Evolutionary conservation across 768 basidiomycete species (phyloP), one percentile per base, ranked within the genome.

Genomic region (Cytidiella melzeri): DNA sequence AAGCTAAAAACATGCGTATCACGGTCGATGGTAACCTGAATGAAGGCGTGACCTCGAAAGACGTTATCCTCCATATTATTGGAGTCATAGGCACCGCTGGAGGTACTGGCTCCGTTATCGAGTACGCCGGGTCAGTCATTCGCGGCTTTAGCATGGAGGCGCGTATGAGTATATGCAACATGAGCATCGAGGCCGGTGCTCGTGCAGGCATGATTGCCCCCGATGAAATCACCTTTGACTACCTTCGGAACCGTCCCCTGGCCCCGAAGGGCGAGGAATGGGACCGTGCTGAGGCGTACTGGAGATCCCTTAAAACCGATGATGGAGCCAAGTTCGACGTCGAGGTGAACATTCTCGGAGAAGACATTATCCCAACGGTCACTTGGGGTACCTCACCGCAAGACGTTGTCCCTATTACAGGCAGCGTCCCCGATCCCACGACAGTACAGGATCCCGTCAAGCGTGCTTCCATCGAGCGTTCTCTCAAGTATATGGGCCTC

Each of bases 321-420:
- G 72, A 76, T 18, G 79, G 74, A 44, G 80, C 81, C 18, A 69
- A 74, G 57, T 82, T 79, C 65, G 81, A 83, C 59, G 61, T 73
- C 52, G 73, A 77, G 57, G 75, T 83, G 52, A 67, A 73, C 55
- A 76, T 83, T 62, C 70, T 69, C 36, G 80, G 75, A 0, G 75
- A 76, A 58, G 81, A 83, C 59, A 83, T 83, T 57, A 64, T 75
- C 26, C 81, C 81, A 15, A 82, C 81, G 45, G 71, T 82, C 47
- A 80, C 80, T 21, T 83, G 81, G 81, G 81, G 81, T 34, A 83
- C 80, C 13, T 79, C 77, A 5, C 81, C 81, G 21, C 76, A 82
- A 59, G 81, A 83, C 57, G 74, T 75, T 34, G 74, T 73, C n/a
- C 69, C 76, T 18, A 81, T 83, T 64, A 75, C 70, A 4, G 80